Conservation (phyloP, 2,329 filamentous ascomycete species). For the Talaromyces sp. region DNA sequence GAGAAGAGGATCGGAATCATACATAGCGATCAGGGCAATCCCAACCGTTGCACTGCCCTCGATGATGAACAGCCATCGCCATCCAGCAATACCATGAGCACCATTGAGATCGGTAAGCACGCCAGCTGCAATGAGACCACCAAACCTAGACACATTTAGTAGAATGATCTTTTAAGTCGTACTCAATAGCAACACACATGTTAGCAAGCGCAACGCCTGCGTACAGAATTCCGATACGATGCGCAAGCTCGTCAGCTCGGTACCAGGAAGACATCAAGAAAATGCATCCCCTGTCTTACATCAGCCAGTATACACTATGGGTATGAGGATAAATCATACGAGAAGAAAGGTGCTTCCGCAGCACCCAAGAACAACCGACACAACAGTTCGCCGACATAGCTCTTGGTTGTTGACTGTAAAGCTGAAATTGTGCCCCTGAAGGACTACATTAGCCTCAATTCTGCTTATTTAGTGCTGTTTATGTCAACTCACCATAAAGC, state of each 20-base stretch:
- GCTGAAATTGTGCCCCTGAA: background rate
- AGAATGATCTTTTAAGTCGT: background rate
- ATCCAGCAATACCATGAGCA: background rate
- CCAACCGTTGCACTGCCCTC: background rate
- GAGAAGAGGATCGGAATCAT: background rate
- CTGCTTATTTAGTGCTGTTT: background rate
- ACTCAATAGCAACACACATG: slow-evolving; percentile 42
- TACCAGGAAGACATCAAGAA: slow-evolving; percentile 49
- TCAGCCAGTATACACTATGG: background rate
- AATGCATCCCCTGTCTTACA: background rate
- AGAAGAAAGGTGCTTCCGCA: background rate
- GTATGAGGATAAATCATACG: background rate
- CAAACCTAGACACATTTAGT: background rate
- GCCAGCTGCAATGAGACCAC: background rate
- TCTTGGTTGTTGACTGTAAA: background rate
- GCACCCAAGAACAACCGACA: background rate
- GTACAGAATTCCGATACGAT: slow-evolving; percentile 65
- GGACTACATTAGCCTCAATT: background rate
- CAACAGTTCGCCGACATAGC: background rate
- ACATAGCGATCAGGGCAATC: background rate
- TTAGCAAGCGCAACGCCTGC: slow-evolving; percentile 68
- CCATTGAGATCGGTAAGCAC: background rate
- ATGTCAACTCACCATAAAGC: background rate
- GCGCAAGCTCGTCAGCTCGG: slow-evolving; percentile 61
- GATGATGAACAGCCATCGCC: slow-evolving; percentile 4